Base-by-base conservation (phyloP, 805 yeast genomes). In the Saccharomyces eubayanus region DNA sequence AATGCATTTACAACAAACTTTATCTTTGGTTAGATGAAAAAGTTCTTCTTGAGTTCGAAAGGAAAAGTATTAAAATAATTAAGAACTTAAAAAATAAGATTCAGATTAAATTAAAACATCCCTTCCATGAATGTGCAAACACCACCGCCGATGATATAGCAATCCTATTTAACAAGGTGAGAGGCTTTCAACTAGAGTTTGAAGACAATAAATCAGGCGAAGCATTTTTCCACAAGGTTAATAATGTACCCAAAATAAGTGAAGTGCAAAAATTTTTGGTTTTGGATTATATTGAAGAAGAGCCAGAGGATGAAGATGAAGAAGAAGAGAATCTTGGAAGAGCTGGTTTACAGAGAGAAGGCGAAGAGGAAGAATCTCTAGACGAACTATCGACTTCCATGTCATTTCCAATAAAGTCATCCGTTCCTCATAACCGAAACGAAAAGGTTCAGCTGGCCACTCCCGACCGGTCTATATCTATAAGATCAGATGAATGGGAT, bases 181-280 rank as follows among this genome's bases (percentile, higher is more conserved):
- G 48, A 30, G 55, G 56, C 51, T 55, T 61, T 43, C 54, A 53
- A 16, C 21, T 62, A 3, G 53, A 57, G 16, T 48, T 53, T 11
- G 31, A 46, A 9, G 48, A 51, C 11, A 36, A 20, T 27, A 30
- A 20, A 5, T 24, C 45, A 2, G 40, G 55, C 27, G 53, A 53
- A 5, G 6, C 28, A 0, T 53, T 59, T 47, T 57, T 52, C 27
- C 29, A 48, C 12, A 51, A 53, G 21, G 47, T 57, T 3, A 55
- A 50, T 2, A 53, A 36, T 45, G 28, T 58, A 8, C 60, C 66
- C 28, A 72, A 69, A 53, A 59, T 71, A 1, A 72, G 75, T 50
- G 71, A 70, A 46, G 69, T 60, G 1, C 53, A 64, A 48, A 59
- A 62, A 1, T 67, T 58, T 41, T 65, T 72, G 27, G 52, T 60